Conservation (phyloP, 2,329 filamentous ascomycete species). For the Tympanopsis confertula region DNA sequence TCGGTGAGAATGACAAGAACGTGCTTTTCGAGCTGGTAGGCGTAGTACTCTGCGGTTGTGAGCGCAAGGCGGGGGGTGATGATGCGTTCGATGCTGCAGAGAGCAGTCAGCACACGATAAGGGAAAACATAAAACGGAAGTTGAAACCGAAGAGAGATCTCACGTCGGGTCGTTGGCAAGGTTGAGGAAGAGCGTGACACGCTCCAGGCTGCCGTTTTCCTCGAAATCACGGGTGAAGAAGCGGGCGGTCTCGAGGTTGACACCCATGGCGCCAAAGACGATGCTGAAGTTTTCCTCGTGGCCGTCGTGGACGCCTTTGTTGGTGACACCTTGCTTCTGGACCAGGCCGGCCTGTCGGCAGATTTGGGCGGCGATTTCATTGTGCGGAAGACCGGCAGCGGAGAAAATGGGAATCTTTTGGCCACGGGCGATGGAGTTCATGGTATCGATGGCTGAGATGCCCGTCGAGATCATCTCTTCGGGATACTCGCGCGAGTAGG, state of each 20-base stretch:
- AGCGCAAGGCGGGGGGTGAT: slow-evolving; percentile 96
- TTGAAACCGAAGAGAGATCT: slow-evolving; percentile 18
- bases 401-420: slow-evolving; percentile 99
- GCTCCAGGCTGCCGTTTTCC: slow-evolving; percentile 97
- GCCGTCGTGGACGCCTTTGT: slow-evolving; percentile 89
- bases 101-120: not conserved
- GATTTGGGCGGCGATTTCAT: slow-evolving; percentile 98
- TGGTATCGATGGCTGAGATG: slow-evolving; percentile 97
- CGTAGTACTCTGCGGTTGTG: slow-evolving; percentile 98
- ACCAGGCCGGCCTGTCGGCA: slow-evolving; percentile 93
- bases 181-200: slow-evolving; percentile 94
- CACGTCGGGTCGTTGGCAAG: slow-evolving; percentile 97
- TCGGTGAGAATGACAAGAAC: slow-evolving; percentile 97
- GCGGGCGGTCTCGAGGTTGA: slow-evolving; percentile 95
- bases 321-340: slow-evolving; percentile 61
- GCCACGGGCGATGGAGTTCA: slow-evolving; percentile 95
- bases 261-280: slow-evolving; percentile 99
- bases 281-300: slow-evolving; percentile 99
- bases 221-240: slow-evolving; percentile 99
- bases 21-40: slow-evolving; percentile 99
- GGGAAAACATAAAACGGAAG: not conserved
- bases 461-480: slow-evolving; percentile 99
- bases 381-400: slow-evolving; percentile 92
- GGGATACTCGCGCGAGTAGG: slow-evolving; percentile 92
- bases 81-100: slow-evolving; percentile 84